These are phyloP conservation scores for Achaetomiella virescens DNA, from an alignment of 495 filamentous ascomycete genomes.

Conservation along the genomic window DNA sequence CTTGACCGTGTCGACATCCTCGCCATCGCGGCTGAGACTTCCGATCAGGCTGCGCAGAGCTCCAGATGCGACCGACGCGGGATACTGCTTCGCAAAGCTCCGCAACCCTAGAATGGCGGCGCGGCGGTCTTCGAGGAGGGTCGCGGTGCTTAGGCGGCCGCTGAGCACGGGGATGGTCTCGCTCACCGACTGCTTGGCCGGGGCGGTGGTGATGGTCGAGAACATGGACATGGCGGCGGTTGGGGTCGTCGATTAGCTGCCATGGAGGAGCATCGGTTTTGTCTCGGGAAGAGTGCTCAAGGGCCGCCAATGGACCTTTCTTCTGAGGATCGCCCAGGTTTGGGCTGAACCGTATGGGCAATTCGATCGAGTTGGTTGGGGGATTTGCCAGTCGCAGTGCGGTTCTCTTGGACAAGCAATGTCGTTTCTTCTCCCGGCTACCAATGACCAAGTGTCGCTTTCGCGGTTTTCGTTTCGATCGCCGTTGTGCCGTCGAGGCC, in stretches of 20 bases:
- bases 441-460: neutral
- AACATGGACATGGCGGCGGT: slow-evolving; percentile 57
- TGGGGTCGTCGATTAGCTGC: slow-evolving; percentile 8
- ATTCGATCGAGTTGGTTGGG: too few species aligned
- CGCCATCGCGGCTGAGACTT: slow-evolving; percentile 76
- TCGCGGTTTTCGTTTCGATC: neutral
- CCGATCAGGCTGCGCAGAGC: slow-evolving; percentile 79
- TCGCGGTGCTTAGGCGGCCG: slow-evolving; percentile 77
- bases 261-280: slow-evolving; percentile 15
- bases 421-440: neutral
- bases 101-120: slow-evolving; percentile 87
- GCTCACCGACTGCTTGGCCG: slow-evolving; percentile 90
- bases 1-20: slow-evolving; percentile 95
- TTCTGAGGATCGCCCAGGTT: neutral
- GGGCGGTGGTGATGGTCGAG: slow-evolving; percentile 75
- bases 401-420: too few species aligned
- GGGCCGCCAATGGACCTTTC: neutral
- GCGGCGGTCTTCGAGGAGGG: slow-evolving; percentile 86
- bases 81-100: slow-evolving; percentile 93
- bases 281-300: neutral
- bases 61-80: slow-evolving; percentile 91
- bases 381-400: too few species aligned
- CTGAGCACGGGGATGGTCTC: slow-evolving; percentile 88
- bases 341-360: too few species aligned
- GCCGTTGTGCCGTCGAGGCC: neutral